Percentiles rank a stretch among this genome's conserved stretches.
Conservation (phyloP, 2,329 filamentous ascomycete species). For the Chaetomium olivaceum region DNA sequence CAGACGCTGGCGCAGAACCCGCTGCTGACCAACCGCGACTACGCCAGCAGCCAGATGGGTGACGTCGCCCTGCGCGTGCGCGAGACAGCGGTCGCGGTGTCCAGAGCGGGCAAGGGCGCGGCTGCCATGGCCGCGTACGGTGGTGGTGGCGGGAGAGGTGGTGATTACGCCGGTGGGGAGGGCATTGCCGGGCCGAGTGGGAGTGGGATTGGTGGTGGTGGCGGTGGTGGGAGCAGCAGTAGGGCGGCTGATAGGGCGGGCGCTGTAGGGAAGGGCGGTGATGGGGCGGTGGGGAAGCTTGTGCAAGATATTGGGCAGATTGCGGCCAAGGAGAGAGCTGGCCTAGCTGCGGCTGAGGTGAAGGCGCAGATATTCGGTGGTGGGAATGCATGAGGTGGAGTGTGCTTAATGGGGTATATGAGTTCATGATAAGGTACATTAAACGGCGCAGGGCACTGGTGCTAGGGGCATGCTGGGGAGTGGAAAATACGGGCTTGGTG, state of each 20-base stretch:
- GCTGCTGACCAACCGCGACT: slow-evolving; percentile 88
- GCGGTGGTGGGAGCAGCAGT: background rate
- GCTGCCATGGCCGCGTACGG: slow-evolving; percentile 5
- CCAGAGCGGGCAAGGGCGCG: slow-evolving; percentile 26
- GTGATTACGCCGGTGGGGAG: background rate
- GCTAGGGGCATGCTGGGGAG: background rate
- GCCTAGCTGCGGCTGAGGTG: slow-evolving; percentile 61
- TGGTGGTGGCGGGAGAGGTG: slow-evolving; percentile 31
- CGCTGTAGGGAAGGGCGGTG: slow-evolving; percentile 28
- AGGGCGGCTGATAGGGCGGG: slow-evolving; percentile 27
- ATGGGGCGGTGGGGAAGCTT: slow-evolving; percentile 57
- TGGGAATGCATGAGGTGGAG: background rate
- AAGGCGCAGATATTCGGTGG: slow-evolving; percentile 62
- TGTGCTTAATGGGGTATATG: slow-evolving; percentile 3
- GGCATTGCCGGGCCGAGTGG: background rate
- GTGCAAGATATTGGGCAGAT: slow-evolving; percentile 63
- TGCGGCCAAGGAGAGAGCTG: slow-evolving; percentile 62
- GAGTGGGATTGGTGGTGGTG: background rate
- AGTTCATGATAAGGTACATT: slow-evolving; percentile 21
- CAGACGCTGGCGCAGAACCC: slow-evolving; percentile 91
- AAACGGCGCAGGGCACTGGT: slow-evolving; percentile 12
- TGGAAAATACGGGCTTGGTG: background rate
- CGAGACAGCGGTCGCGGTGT: slow-evolving; percentile 54
- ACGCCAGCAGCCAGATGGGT: slow-evolving; percentile 85
- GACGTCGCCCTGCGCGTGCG: slow-evolving; percentile 83